A percentile compares a stretch with the other conserved stretches of the same genome.
Evolutionary conservation across 768 basidiomycete species (phyloP).

Genomic region (Saitozyma podzolica): DNA sequence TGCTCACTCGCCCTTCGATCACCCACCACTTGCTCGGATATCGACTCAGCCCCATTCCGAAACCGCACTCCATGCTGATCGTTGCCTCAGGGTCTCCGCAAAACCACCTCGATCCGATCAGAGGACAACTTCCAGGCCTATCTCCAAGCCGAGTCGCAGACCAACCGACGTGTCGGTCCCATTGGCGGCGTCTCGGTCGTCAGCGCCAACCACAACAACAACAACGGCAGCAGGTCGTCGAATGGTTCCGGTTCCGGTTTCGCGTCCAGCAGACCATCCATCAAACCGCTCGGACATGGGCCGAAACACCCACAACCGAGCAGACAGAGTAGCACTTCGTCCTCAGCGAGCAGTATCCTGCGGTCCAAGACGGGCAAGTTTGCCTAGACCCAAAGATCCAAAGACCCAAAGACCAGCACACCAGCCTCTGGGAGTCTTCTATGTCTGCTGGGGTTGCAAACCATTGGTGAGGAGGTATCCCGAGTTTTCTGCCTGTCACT

Average conservation of each 20-base stretch:
- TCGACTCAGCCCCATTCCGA: too few relatives aligned
- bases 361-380: constrained; percentile 1
- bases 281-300: neutral
- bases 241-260: neutral
- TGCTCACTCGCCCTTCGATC: too few relatives aligned
- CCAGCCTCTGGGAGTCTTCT: too few relatives aligned
- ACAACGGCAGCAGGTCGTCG: neutral
- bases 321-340: neutral
- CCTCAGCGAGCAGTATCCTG: constrained; percentile 1
- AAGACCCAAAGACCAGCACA: too few relatives aligned
- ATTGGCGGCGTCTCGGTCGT: constrained; percentile 25
- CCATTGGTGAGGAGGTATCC: too few relatives aligned
- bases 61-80: too few relatives aligned
- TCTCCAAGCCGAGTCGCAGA: neutral
- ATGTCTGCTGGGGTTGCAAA: too few relatives aligned
- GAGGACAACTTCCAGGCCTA: neutral
- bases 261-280: neutral
- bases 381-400: neutral
- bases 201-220: neutral
- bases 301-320: too few relatives aligned
- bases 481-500: too few relatives aligned
- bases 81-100: too few relatives aligned
- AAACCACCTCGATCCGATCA: neutral
- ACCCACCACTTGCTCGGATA: too few relatives aligned
- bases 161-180: neutral